Conservation (phyloP, 306 rosid genomes). For the Ceratonia siliqua region DNA sequence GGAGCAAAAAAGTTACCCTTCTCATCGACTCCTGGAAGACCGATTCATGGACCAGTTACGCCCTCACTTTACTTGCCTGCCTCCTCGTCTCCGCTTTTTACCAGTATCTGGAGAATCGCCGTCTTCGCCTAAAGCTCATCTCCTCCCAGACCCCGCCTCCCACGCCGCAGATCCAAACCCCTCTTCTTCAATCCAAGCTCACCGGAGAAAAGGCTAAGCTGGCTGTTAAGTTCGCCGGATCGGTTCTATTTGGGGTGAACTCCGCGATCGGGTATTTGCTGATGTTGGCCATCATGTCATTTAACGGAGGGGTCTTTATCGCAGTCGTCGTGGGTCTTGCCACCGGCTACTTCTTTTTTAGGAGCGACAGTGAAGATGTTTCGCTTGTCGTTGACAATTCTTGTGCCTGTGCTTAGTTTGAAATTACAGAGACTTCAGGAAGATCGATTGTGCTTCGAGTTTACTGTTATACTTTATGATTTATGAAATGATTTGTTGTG, state of each 20-base stretch:
- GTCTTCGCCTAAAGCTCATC: conserved; percentile 60
- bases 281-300: conserved; percentile 92
- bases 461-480: background rate
- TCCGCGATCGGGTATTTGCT: conserved; percentile 85
- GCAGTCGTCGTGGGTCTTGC: conserved; percentile 77
- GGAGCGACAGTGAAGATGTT: conserved; percentile 59
- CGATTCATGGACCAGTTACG: conserved; percentile 63
- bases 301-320: conserved; percentile 82
- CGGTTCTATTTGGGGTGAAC: conserved; percentile 67
- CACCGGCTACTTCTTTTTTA: conserved; percentile 65
- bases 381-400: conserved; percentile 58
- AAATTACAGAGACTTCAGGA: background rate
- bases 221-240: conserved; percentile 52
- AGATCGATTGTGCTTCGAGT: background rate
- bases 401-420: conserved; percentile 75
- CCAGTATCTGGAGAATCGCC: conserved; percentile 74
- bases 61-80: conserved; percentile 65
- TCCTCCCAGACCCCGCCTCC: conserved; percentile 35
- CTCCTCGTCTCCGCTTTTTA: conserved; percentile 64
- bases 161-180: conserved; percentile 49
- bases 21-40: conserved; percentile 80
- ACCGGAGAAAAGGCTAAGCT: conserved; percentile 31
- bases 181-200: conserved; percentile 47
- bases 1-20: conserved; percentile 75
- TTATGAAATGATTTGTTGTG: background rate